A percentile compares a stretch with the other conserved stretches of the same genome.
Evolutionary conservation across 2,329 filamentous ascomycete genomes (phyloP).

Genomic region (Penicillium sp.): DNA sequence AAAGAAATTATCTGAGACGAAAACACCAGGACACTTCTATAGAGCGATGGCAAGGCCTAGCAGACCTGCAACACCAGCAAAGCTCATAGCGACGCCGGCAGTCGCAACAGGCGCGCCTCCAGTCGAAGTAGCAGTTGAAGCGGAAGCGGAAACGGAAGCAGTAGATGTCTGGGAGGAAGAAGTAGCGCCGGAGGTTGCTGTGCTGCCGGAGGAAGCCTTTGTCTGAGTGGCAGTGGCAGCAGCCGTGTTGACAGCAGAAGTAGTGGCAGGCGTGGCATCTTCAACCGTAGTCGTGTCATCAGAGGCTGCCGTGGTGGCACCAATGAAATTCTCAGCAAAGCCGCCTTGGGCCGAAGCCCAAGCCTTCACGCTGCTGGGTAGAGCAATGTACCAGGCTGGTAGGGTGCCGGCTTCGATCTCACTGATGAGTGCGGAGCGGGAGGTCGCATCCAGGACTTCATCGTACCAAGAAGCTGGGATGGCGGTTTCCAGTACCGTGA

Average conservation of each 20-base stretch:
- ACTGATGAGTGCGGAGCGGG: constrained; percentile 21
- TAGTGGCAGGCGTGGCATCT: background rate
- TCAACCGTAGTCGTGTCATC: background rate
- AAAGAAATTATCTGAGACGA: background rate
- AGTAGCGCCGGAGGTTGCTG: background rate
- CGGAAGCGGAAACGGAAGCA: constrained; percentile 3
- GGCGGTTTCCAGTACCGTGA: constrained; percentile 27
- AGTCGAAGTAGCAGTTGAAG: constrained; percentile 16
- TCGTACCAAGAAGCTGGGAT: constrained; percentile 25
- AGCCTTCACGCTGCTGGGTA: constrained; percentile 30
- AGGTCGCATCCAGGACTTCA: constrained; percentile 19
- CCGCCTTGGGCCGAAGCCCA: constrained; percentile 19
- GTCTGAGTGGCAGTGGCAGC: background rate
- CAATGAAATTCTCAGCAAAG: background rate
- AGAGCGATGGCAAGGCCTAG: constrained; percentile 27
- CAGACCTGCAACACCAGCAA: constrained; percentile 23
- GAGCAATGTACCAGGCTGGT: constrained; percentile 28
- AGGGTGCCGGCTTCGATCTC: constrained; percentile 23
- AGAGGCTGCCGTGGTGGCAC: background rate
- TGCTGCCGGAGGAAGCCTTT: background rate
- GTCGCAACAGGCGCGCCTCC: constrained; percentile 24
- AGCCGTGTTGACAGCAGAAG: background rate
- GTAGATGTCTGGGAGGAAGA: constrained; percentile 7
- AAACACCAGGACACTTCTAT: constrained; percentile 4
- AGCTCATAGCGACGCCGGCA: constrained; percentile 20